A percentile compares a stretch with the other conserved stretches of the same genome.
These are phyloP conservation scores for Colletotrichum viniferum DNA, from an alignment of 2,329 filamentous ascomycete genomes.

Conservation along the genomic window DNA sequence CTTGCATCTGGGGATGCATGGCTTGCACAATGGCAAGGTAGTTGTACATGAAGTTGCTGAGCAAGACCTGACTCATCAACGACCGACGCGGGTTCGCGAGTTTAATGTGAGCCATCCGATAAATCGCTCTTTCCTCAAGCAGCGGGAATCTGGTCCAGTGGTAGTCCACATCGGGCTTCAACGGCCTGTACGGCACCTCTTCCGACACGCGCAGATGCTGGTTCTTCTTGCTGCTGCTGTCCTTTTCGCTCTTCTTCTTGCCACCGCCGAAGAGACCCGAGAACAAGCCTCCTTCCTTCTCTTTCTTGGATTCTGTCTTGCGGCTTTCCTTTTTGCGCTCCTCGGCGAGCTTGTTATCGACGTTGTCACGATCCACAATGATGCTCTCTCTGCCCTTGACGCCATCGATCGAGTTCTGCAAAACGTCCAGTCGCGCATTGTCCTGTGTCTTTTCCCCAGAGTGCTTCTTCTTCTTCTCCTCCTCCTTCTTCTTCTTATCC, in stretches of 20 bases:
- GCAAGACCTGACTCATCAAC: slow-evolving; percentile 89
- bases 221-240: slow-evolving; percentile 74
- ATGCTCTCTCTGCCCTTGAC: slow-evolving; percentile 79
- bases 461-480: slow-evolving; percentile 69
- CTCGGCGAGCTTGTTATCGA: slow-evolving; percentile 75
- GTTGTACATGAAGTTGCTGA: slow-evolving; percentile 99
- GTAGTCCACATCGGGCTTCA: slow-evolving; percentile 91
- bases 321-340: slow-evolving; percentile 84
- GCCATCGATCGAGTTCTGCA: slow-evolving; percentile 86
- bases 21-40: slow-evolving; percentile 98
- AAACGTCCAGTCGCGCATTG: slow-evolving; percentile 80
- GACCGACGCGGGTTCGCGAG: slow-evolving; percentile 94
- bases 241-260: slow-evolving; percentile 85
- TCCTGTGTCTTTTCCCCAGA: slow-evolving; percentile 69
- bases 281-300: slow-evolving; percentile 92
- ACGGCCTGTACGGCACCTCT: slow-evolving; percentile 71
- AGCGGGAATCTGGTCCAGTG: slow-evolving; percentile 96
- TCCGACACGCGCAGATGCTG: slow-evolving; percentile 79
- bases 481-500: slow-evolving; percentile 65
- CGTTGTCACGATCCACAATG: slow-evolving; percentile 77
- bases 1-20: slow-evolving; percentile 95
- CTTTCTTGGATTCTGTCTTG: slow-evolving; percentile 82
- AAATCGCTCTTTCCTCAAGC: slow-evolving; percentile 94
- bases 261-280: slow-evolving; percentile 90
- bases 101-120: slow-evolving; percentile 98